Conservation (phyloP, 2,329 filamentous ascomycete genomes). For the Aureobasidium sp. region DNA sequence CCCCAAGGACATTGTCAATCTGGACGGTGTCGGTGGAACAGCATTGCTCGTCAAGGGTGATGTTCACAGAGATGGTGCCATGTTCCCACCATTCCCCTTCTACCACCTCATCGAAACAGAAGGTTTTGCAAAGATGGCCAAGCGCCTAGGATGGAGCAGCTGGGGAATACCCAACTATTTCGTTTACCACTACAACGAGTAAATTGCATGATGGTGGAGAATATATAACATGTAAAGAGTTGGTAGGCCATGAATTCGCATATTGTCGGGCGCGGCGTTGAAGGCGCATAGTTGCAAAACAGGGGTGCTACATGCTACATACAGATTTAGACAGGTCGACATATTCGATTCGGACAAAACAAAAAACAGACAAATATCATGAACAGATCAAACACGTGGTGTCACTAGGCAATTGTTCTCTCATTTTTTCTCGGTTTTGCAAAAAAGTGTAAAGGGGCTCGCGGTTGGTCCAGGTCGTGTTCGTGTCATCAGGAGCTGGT, state of each 20-base stretch:
- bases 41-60: slow-evolving; percentile 91
- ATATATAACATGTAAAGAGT: background rate
- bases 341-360: background rate
- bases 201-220: background rate
- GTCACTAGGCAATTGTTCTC: background rate
- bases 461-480: background rate
- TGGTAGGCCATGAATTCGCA: background rate
- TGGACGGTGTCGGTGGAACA: slow-evolving; percentile 92
- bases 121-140: slow-evolving; percentile 96
- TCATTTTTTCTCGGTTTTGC: background rate
- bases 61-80: slow-evolving; percentile 92
- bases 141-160: slow-evolving; percentile 74
- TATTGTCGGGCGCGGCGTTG: slow-evolving; percentile 13
- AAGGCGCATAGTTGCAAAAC: slow-evolving; percentile 1
- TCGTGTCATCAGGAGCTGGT: slow-evolving; percentile 8
- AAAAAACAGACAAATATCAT: background rate
- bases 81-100: slow-evolving; percentile 96
- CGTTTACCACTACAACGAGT: slow-evolving; percentile 91
- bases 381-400: background rate
- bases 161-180: slow-evolving; percentile 95
- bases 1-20: slow-evolving; percentile 43
- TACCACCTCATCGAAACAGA: slow-evolving; percentile 98
- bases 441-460: background rate
- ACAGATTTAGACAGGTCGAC: slow-evolving; percentile 7
- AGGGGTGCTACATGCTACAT: slow-evolving; percentile 2